phyloP scores from a whole-genome alignment of 208 protist species.

The Trypanosoma melophagium region DNA sequence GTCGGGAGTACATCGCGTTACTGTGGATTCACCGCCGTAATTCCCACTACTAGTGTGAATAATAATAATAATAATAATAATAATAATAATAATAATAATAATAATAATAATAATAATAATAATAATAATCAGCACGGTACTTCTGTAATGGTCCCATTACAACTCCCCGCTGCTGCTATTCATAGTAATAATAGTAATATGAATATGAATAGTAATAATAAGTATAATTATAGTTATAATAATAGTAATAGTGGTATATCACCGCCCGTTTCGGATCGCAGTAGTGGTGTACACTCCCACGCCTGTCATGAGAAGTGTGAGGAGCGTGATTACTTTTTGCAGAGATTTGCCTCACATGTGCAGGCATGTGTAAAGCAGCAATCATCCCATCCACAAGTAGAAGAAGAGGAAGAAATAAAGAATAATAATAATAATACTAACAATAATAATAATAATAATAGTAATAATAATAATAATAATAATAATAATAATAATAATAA shows the following conservation, averaged over 20 bases:
- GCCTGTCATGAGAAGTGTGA: slow-evolving; percentile 13
- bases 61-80: neutral
- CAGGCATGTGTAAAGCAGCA: too few species aligned
- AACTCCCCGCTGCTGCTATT: too few species aligned
- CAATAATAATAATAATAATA: neutral
- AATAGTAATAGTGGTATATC: neutral
- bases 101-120: neutral
- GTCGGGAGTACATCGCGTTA: neutral
- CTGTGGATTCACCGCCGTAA: too few species aligned
- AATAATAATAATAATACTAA: neutral
- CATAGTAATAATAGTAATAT: neutral
- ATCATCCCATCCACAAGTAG: too few species aligned
- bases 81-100: neutral
- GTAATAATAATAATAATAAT: neutral
- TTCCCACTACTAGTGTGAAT: neutral
- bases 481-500: too few species aligned
- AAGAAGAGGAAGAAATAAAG: neutral
- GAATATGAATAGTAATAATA: neutral
- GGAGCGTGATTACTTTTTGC: slow-evolving; percentile 6
- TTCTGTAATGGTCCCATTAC: too few species aligned
- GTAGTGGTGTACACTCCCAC: neutral
- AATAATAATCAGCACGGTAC: neutral
- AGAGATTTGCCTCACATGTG: neutral
- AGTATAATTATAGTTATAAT: neutral
- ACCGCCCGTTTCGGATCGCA: too few species aligned